Conservation (phyloP, 352 stramenopile genomes). For the Phytopythium boreale region DNA sequence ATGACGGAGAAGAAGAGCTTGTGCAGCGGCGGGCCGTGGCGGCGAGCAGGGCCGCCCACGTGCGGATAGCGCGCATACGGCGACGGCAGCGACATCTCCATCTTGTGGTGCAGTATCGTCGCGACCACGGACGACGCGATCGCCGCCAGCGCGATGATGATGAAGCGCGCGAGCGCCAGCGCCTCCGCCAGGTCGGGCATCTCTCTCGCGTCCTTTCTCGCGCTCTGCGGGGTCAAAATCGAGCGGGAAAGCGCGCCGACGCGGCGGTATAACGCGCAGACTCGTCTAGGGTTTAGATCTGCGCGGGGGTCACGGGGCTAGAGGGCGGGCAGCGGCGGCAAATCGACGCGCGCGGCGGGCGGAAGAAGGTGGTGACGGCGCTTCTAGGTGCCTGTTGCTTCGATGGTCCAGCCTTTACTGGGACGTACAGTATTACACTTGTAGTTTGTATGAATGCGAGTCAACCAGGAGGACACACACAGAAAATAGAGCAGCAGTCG, state of each 20-base stretch:
- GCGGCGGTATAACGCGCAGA: no score
- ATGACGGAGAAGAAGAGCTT: slow-evolving; percentile 57
- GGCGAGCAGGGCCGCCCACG: slow-evolving; percentile 15
- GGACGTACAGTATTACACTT: no score
- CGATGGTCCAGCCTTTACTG: no score
- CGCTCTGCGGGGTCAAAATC: neutral
- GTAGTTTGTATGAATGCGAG: no score
- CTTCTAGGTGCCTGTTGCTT: no score
- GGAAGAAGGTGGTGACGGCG: no score
- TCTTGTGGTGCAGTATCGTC: slow-evolving; percentile 26
- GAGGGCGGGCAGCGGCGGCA: no score
- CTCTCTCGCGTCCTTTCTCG: neutral
- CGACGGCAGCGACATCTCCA: slow-evolving; percentile 4
- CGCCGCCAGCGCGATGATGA: slow-evolving; percentile 35
- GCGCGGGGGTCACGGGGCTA: no score
- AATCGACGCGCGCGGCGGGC: no score
- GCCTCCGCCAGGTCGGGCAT: slow-evolving; percentile 14
- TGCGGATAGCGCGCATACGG: neutral
- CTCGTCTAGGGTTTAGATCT: no score
- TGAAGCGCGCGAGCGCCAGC: slow-evolving; percentile 32
- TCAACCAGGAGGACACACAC: no score
- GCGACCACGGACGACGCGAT: slow-evolving; percentile 34
- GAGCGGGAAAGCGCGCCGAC: neutral
- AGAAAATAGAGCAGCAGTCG: no score
- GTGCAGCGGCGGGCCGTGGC: slow-evolving; percentile 26